These are phyloP conservation scores for barley (Hordeum vulgare) DNA, from an alignment of 176 grass and related monocot genomes.

Conservation along the genomic window DNA sequence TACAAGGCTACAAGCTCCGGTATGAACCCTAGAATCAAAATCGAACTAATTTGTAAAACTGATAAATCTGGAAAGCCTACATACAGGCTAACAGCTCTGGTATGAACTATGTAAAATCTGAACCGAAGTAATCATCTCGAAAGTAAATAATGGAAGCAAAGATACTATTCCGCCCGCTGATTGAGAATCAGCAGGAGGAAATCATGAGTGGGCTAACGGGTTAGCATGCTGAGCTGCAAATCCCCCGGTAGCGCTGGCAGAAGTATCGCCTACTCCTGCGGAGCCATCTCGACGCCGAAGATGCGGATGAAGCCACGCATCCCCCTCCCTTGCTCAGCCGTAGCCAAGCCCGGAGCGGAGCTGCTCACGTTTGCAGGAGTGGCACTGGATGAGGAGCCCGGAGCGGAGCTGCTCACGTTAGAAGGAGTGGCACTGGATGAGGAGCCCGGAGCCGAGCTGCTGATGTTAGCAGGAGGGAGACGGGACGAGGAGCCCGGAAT, in stretches of 20 bases:
- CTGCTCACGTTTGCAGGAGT: neutral
- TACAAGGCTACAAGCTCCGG: neutral
- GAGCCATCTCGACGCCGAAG: neutral
- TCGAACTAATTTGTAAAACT: neutral
- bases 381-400: too few relatives aligned
- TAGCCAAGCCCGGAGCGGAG: neutral
- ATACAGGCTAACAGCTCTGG: neutral
- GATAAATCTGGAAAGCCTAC: conserved; percentile 11
- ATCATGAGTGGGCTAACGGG: neutral
- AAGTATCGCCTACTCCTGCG: neutral
- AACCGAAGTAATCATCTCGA: neutral
- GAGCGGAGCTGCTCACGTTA: too few relatives aligned
- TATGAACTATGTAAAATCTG: neutral
- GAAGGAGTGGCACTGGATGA: too few relatives aligned
- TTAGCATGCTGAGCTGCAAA: neutral
- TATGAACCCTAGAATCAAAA: neutral
- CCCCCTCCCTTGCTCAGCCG: neutral
- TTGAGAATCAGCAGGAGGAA: neutral
- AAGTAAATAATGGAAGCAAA: neutral
- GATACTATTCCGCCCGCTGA: neutral
- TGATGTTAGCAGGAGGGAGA: too few relatives aligned
- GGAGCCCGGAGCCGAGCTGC: too few relatives aligned
- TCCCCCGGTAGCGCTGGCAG: neutral
- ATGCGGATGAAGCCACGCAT: neutral
- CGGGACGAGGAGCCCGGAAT: too few relatives aligned